Evolutionary conservation across 2,329 filamentous ascomycete species (phyloP).

Genomic region (Rutstroemia sp.): DNA sequence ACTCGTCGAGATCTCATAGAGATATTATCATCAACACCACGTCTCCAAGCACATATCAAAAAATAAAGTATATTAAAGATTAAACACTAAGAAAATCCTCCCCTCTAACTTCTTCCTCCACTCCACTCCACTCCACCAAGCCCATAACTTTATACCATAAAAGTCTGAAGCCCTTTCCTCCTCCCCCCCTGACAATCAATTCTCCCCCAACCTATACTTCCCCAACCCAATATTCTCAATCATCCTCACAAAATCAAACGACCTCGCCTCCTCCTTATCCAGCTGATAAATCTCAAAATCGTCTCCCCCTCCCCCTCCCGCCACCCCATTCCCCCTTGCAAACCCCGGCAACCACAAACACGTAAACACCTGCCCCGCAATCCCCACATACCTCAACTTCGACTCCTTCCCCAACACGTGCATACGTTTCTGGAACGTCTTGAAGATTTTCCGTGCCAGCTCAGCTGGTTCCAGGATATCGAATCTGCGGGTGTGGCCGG

Average conservation of each 20-base stretch:
- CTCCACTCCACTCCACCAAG: too few species aligned
- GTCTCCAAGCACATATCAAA: too few species aligned
- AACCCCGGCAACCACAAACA: background rate
- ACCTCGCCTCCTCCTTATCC: background rate
- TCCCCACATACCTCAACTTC: background rate
- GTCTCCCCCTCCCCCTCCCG: background rate
- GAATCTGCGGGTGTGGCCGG: background rate
- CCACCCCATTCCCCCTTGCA: background rate
- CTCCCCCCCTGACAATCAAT: too few species aligned
- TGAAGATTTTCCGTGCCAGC: background rate
- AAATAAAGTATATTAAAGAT: too few species aligned
- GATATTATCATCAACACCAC: too few species aligned
- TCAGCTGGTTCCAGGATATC: background rate
- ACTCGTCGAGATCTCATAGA: too few species aligned
- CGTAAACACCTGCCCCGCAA: background rate
- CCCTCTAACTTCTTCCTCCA: too few species aligned
- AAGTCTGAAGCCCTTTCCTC: background rate
- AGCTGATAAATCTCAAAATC: background rate
- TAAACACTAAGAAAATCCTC: too few species aligned
- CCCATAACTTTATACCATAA: too few species aligned
- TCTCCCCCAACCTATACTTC: background rate
- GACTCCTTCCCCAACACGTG: background rate
- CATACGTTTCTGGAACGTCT: background rate
- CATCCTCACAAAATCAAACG: background rate
- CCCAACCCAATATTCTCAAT: background rate